Conservation (phyloP, 176 grass and related monocot genomes). For the Musa schizocarpa region DNA sequence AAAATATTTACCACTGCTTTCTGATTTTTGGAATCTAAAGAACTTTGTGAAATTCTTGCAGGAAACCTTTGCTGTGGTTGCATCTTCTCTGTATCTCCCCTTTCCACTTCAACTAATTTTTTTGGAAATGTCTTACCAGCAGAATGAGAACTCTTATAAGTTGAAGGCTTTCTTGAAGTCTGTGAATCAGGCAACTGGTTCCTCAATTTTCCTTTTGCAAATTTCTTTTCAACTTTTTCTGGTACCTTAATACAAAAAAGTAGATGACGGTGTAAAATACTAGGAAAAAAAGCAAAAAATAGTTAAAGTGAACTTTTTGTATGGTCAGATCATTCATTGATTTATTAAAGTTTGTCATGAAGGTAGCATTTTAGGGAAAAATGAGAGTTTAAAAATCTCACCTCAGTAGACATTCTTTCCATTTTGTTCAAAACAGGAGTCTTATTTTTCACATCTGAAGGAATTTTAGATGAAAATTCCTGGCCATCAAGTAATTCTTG, state of each 20-base stretch:
- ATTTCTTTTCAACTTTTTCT: slow-evolving; percentile 5
- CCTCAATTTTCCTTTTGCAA: slow-evolving; percentile 7
- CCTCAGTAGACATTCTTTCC: not conserved
- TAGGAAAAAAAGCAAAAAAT: not conserved
- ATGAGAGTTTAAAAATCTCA: not conserved
- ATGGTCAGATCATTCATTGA: too few species aligned
- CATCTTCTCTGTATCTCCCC: not conserved
- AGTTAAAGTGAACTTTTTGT: not conserved
- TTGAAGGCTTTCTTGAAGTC: not conserved
- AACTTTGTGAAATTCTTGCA: slow-evolving; percentile 2
- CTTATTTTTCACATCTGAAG: not conserved
- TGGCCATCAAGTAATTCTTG: slow-evolving; percentile 5
- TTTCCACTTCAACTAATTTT: not conserved
- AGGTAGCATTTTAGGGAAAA: not conserved
- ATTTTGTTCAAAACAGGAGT: slow-evolving; percentile 1
- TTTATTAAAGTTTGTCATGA: too few species aligned
- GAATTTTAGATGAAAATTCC: not conserved
- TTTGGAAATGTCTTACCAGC: slow-evolving; percentile 13
- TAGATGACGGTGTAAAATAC: not conserved
- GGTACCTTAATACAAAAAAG: slow-evolving; percentile 5
- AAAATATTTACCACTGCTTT: slow-evolving; percentile 13
- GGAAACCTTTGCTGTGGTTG: not conserved
- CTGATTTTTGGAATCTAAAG: slow-evolving; percentile 1
- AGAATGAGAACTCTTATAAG: slow-evolving; percentile 6
- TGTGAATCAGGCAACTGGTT: not conserved